phyloP scores from a whole-genome alignment of 1,284 basidiomycete species.

The Coniferiporia sulphurascens region DNA sequence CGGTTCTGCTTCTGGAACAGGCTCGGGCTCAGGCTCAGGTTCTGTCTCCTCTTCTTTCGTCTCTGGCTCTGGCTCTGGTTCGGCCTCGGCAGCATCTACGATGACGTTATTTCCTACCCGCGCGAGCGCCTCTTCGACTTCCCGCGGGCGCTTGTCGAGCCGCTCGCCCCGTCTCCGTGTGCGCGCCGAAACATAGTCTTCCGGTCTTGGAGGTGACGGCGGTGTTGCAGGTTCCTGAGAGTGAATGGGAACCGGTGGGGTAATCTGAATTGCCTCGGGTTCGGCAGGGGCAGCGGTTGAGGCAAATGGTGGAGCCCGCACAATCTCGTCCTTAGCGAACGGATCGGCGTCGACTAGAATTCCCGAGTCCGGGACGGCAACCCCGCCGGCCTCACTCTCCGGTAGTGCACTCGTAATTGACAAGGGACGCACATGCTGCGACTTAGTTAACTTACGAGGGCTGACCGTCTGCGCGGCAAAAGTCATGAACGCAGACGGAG shows the following conservation, averaged over 20 bases:
- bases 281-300: background rate
- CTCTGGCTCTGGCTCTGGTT: constrained; percentile 6
- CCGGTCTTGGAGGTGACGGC: constrained; percentile 22
- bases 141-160: constrained; percentile 37
- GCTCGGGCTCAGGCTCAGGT: constrained; percentile 23
- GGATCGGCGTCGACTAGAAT: constrained; percentile 46
- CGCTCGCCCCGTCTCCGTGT: constrained; percentile 36
- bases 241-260: constrained; percentile 1
- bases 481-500: background rate
- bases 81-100: background rate
- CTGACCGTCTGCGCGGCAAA: background rate
- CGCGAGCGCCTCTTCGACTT: constrained; percentile 22
- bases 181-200: constrained; percentile 36
- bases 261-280: background rate
- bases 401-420: background rate
- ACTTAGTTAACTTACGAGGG: constrained; percentile 7
- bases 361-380: background rate
- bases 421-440: background rate
- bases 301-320: constrained; percentile 27
- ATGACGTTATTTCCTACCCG: constrained; percentile 1
- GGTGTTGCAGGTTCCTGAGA: background rate
- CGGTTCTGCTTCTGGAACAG: constrained; percentile 28
- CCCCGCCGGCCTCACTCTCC: background rate
- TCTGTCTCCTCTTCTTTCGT: background rate
- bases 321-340: constrained; percentile 49